Evolutionary conservation across 139 green algal genomes (phyloP), one percentile per base, ranked within the genome.

Genomic region (Ettlia oleoabundans): DNA sequence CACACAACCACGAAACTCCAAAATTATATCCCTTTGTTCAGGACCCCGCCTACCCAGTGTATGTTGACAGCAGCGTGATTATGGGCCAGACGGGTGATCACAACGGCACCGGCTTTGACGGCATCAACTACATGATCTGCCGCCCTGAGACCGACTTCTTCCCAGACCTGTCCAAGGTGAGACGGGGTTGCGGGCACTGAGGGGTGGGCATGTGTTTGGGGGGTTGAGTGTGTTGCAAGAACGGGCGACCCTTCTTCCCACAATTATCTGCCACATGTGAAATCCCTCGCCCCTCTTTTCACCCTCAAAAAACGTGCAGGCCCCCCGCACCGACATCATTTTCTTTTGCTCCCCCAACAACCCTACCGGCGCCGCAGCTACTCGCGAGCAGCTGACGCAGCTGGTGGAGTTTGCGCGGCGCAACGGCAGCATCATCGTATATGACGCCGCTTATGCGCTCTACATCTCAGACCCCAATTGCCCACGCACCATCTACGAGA

Each of bases 281-380:
- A n/a, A 24, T 58, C 15, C 47, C 47, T 24, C 47, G 13, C 15
- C 47, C 47, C 47, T 58, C 47, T 58, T 15, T 58, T 9, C 55
- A 32, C 21, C 55, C 15, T 22, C 55, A 28, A 32, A 9, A 9
- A 65, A 28, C 53, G 33, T 32, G 55, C 87, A 95, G 92, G 88
- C 82, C 40, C 83, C 86, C 67, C 90, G 90, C 75, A 97, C 97
- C 13, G 97, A 99, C 91, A 86, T 99, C 82, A 98, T 99, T 85
- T 99, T 99, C 92, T 99, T 99, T 89, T 99, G 97, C 96, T 98
- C 94, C 26, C 97, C 97, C 73, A 99, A 99, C 96, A 98, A 98
- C 92, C 95, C 94, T 40, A 98, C 95, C 0, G 95, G 95, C 51
- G 95, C 94, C 63, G 93, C 96, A 26, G 97, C 97, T 55, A 98